phyloP scores from a whole-genome alignment of 257 asterid species.

The Solanum sejunctum region DNA sequence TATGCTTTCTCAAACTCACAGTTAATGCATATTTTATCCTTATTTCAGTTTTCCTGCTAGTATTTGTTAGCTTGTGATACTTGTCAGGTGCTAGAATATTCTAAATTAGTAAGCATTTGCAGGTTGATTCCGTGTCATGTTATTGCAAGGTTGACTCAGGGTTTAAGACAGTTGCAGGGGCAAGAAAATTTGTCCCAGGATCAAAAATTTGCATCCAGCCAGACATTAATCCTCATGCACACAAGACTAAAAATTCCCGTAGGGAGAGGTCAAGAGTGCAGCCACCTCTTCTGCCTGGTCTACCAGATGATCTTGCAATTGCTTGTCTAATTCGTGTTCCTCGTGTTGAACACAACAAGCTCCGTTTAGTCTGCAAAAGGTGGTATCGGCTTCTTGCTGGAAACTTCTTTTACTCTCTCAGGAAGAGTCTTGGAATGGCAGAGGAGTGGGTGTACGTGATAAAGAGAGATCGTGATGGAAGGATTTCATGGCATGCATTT shows the following conservation, averaged over 20 bases:
- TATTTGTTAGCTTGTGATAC: background rate
- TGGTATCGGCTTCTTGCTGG: constrained; percentile 40
- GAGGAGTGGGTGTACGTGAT: constrained; percentile 42
- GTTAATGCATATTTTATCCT: background rate
- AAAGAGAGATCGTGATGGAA: constrained; percentile 40
- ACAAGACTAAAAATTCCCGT: constrained; percentile 24
- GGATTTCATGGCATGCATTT: constrained; percentile 44
- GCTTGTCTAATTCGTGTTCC: constrained; percentile 48
- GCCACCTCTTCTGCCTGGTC: constrained; percentile 38
- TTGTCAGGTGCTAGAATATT: background rate
- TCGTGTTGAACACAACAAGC: constrained; percentile 36
- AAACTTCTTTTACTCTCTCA: constrained; percentile 30
- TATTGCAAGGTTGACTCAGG: constrained; percentile 43
- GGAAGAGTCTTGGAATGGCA: constrained; percentile 41
- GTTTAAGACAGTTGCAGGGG: constrained; percentile 37
- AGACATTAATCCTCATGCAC: constrained; percentile 38
- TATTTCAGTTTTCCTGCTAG: background rate
- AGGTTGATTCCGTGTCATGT: constrained; percentile 44
- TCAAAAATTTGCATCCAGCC: constrained; percentile 42
- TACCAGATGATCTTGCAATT: constrained; percentile 44
- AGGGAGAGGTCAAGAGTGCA: constrained; percentile 35
- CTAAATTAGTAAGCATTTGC: background rate
- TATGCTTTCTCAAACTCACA: background rate
- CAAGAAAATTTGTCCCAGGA: constrained; percentile 37
- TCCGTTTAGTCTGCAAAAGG: constrained; percentile 41